A percentile compares a stretch with the other conserved stretches of the same genome.
These are phyloP conservation scores for Phytopythium aichiense DNA, from an alignment of 352 stramenopile species.

Conservation along the genomic window DNA sequence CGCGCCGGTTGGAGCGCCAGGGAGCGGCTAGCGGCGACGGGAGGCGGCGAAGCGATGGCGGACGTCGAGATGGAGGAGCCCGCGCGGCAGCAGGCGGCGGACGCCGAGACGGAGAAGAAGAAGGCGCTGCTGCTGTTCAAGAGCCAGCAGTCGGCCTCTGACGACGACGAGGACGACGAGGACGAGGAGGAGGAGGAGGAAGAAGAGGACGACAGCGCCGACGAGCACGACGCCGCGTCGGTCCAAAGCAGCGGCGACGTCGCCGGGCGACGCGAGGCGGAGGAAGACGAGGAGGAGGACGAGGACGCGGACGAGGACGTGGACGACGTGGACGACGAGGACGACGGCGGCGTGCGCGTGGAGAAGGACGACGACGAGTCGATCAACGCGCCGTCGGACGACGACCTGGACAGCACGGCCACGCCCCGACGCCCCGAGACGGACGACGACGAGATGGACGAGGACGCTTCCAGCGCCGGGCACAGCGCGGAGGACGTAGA, in stretches of 20 bases:
- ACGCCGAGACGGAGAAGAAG: conserved; percentile 50
- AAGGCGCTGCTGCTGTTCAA: conserved; percentile 80
- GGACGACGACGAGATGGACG: conserved; percentile 35
- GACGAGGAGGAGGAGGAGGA: conserved; percentile 25
- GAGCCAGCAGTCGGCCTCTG: conserved; percentile 57
- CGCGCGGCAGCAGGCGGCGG: not conserved
- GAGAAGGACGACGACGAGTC: conserved; percentile 80
- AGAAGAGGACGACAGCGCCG: conserved; percentile 35
- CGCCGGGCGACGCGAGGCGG: conserved; percentile 2
- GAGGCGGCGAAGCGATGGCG: not conserved
- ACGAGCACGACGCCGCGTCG: conserved; percentile 22
- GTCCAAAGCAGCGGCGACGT: conserved; percentile 9
- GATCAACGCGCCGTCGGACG: conserved; percentile 65
- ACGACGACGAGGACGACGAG: conserved; percentile 53
- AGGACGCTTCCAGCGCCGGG: conserved; percentile 1
- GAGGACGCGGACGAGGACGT: conserved; percentile 16
- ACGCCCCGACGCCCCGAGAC: conserved; percentile 44
- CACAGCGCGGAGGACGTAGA: conserved; percentile 6
- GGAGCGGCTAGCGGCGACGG: not conserved
- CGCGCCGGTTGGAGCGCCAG: too few species aligned
- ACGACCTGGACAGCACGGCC: conserved; percentile 66
- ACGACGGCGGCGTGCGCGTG: conserved; percentile 55
- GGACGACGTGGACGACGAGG: conserved; percentile 27
- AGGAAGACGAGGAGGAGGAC: conserved; percentile 16
- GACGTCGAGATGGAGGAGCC: conserved; percentile 41